Evolutionary conservation across 805 yeast genomes (phyloP), one percentile per base, ranked within the genome.

Genomic region (Wickerhamomyces chambardii): DNA sequence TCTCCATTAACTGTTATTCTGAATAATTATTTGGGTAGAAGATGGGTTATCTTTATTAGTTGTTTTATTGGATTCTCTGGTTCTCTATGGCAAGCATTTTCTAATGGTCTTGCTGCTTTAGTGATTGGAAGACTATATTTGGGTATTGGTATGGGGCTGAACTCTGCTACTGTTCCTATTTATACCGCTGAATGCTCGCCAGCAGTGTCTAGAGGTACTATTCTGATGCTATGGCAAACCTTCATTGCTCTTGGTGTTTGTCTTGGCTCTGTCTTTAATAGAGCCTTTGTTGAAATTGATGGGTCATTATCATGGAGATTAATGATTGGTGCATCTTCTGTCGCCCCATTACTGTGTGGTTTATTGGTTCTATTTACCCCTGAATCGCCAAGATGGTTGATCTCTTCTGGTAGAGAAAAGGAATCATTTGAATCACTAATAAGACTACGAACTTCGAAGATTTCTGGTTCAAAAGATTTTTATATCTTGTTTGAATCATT

Each of bases 181-280:
- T 75, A 72, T 44, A 67, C 77, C 21, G 80, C 83, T 14, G 84
- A 77, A 49, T 68, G 75, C 46, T 50, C 75, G 9, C 83, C 83
- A 2, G 70, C 71, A 12, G 57, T 58, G 11, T 66, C 72, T 29
- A 63, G 85, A 49, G 86, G 86, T 33, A 73, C 83, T 1, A 59
- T 79, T 39, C 75, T 76, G 33, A 76, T 78, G 79, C 62, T 73
- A 58, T 78, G 84, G 82, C 85, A 79, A 58, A 73, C 75, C 46
- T 78, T 77, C 64, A 77, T 84, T n/a, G 84, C 85, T 2, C 71
- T 78, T 35, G 86, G 86, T 39, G 76, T 79, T 42, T 71, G 75
- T 72, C 62, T 78, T 44, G 85, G 85, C 16, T 74, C 75, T 40
- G 73, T 75, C 25, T 64, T 78, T 15, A 66, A 70, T 18, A 66